Evolutionary conservation across 1,284 basidiomycete genomes (phyloP).

Genomic region (Malassezia sympodialis): DNA sequence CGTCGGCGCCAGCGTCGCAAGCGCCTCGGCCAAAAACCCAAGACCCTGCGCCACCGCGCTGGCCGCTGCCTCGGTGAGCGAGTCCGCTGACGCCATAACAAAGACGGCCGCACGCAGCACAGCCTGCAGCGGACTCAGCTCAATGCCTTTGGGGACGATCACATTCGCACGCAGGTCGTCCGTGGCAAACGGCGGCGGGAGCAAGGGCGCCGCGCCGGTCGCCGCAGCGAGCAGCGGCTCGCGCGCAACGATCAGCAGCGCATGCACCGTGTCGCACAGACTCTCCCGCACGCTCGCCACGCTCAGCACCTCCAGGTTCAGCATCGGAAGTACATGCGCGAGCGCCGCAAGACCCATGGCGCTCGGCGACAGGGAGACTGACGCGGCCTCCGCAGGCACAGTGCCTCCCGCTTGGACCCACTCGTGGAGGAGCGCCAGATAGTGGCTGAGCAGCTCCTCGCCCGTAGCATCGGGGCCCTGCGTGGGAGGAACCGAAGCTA

Average conservation of each 20-base stretch:
- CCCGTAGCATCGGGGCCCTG: not conserved
- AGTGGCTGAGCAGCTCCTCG: not conserved
- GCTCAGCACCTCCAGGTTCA: not conserved
- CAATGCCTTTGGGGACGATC: not conserved
- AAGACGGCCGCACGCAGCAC: conserved; percentile 2
- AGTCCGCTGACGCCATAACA: not conserved
- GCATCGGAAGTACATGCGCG: not conserved
- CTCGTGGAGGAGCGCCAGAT: conserved; percentile 1
- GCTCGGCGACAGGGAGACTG: not conserved
- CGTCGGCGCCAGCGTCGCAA: not conserved
- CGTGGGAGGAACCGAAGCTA: not conserved
- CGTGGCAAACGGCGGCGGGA: not conserved
- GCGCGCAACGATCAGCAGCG: not conserved
- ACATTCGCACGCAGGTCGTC: not conserved
- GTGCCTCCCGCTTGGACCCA: not conserved
- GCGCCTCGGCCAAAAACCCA: not conserved
- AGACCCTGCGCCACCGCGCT: conserved; percentile 7
- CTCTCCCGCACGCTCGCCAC: not conserved
- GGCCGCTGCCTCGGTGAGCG: not conserved
- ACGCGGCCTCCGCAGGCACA: not conserved
- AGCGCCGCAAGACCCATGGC: not conserved
- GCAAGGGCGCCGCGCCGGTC: not conserved
- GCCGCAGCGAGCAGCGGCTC: not conserved
- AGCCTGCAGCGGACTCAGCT: not conserved
- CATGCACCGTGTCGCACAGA: not conserved